Base-by-base conservation (phyloP, 2,329 filamentous ascomycete species). In the Domatiomyces globalis region DNA sequence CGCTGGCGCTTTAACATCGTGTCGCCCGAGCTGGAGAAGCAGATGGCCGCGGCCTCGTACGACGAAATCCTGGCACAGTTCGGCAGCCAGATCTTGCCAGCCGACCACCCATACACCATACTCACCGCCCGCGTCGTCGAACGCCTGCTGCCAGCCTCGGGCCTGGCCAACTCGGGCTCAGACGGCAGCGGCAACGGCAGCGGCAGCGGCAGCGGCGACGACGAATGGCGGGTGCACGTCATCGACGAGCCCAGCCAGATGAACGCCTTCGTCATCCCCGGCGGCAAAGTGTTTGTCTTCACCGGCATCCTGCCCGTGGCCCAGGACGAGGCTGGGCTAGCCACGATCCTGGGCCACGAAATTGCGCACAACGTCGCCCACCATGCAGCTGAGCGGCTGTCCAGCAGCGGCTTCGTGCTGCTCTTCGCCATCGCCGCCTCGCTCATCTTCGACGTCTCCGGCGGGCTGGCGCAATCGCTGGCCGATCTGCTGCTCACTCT, bases 201-300 rank as follows among this genome's bases (percentile, higher is more conserved):
- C n/a, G n/a, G n/a, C n/a, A n/a, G n/a, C 22, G 6, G 12, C 33
- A 10, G 15, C 12, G 33, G 15, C 33, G 33, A 15, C 33, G 56
- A 60, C 36, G 57, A 67, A 4, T 82, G 79, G 79, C 75, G 76
- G 55, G 72, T 81, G 0, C 70, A 78, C 63, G 78, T 83, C 18
- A 80, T 83, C 48, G 67, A 80, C 44, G 69, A 69, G 43, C 63
- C 64, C 0, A 63, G 71, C 5, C 58, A 65, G 64, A 66, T 68
- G 59, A 83, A 83, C 62, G 79, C 79, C 1, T 82, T 82, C 63
- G 79, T 82, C 1, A 69, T 81, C 50, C 79, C 79, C 4, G 79
- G 74, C 3, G 78, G 78, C 5, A 81, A 81, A 58, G 78, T 82
- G 1, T 82, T 83, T 57, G 78, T 83, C 1, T 81, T 79, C 58